Conservation (phyloP, 345 rosid genomes). For the Geranium brycei region DNA sequence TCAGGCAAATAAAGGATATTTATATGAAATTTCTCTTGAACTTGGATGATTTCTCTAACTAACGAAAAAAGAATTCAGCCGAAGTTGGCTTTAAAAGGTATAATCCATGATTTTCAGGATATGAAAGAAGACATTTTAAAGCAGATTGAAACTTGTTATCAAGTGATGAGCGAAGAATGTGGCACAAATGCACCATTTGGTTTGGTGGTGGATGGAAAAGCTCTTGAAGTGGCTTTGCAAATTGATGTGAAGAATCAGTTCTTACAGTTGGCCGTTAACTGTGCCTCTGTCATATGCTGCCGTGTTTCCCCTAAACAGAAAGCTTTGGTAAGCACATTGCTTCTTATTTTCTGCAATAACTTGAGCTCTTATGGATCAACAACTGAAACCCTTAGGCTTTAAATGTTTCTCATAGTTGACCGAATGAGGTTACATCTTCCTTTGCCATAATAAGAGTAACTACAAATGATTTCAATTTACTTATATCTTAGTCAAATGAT, state of each 20-base stretch:
- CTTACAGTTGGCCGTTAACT: slow-evolving; percentile 54
- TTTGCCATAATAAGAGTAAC: no score
- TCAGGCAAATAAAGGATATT: no score
- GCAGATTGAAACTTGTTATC: slow-evolving; percentile 37
- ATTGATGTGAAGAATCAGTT: slow-evolving; percentile 50
- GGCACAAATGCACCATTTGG: slow-evolving; percentile 44
- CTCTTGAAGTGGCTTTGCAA: slow-evolving; percentile 45
- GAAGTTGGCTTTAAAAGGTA: slow-evolving; percentile 7
- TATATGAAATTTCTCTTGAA: no score
- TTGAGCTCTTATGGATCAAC: no score
- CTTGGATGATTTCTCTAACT: no score
- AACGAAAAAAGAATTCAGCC: background rate
- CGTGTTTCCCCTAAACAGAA: slow-evolving; percentile 85
- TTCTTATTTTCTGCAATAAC: no score
- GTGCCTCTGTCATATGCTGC: slow-evolving; percentile 80
- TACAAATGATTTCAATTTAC: no score
- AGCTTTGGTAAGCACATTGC: slow-evolving; percentile 35
- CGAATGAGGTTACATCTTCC: no score
- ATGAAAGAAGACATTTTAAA: slow-evolving; percentile 35
- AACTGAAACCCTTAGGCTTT: no score
- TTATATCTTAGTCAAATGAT: no score
- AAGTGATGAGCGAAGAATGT: slow-evolving; percentile 30
- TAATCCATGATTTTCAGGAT: slow-evolving; percentile 30
- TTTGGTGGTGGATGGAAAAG: slow-evolving; percentile 61
- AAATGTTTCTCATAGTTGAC: no score